These are phyloP conservation scores for Neonectria faginata DNA, from an alignment of 2,329 filamentous ascomycete genomes.

Conservation along the genomic window DNA sequence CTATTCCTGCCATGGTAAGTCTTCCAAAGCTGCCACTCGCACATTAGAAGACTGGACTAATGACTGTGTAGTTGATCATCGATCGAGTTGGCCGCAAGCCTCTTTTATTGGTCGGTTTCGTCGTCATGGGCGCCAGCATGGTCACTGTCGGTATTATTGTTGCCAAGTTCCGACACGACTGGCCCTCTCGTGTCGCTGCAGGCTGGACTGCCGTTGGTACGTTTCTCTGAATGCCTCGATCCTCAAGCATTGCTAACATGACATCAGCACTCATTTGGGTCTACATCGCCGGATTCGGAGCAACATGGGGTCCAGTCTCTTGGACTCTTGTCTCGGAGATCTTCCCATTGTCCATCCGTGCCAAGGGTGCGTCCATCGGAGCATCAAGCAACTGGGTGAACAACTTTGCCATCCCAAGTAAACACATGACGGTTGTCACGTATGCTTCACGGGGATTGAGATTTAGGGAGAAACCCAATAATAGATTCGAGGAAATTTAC, in stretches of 20 bases:
- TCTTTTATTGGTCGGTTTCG: constrained; percentile 70
- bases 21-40: not conserved
- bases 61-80: constrained; percentile 55
- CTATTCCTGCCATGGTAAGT: constrained; percentile 52
- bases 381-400: constrained; percentile 60
- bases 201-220: constrained; percentile 47
- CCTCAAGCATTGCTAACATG: constrained; percentile 50
- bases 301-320: constrained; percentile 72
- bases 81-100: constrained; percentile 70
- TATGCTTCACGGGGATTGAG: not conserved
- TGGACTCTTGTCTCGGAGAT: constrained; percentile 76
- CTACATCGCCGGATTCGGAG: constrained; percentile 71
- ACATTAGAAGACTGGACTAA: not conserved
- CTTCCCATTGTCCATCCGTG: constrained; percentile 67
- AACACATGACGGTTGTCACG: no score
- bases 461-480: no score
- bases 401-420: constrained; percentile 46
- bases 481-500: not conserved
- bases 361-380: constrained; percentile 71
- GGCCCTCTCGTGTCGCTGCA: constrained; percentile 53
- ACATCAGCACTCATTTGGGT: constrained; percentile 74
- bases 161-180: constrained; percentile 51
- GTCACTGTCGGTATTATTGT: constrained; percentile 65
- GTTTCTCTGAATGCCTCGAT: not conserved
- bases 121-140: constrained; percentile 73